These are phyloP conservation scores for Coniochaeta ligniaria DNA, from an alignment of 2,329 filamentous ascomycete genomes.

Conservation along the genomic window DNA sequence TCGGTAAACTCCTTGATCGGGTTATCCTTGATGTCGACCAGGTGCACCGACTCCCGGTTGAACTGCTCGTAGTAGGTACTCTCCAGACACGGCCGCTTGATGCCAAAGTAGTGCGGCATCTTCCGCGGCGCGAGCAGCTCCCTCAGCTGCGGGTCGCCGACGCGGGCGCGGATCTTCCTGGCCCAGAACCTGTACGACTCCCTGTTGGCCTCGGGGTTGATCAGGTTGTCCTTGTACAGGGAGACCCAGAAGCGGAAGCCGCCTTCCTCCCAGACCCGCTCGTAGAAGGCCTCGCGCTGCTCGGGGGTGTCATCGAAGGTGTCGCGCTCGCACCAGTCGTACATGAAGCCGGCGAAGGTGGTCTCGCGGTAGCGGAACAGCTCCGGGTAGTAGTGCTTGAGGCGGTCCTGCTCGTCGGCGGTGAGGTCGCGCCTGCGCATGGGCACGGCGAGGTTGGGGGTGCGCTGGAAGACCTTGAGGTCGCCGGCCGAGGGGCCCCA, in stretches of 20 bases:
- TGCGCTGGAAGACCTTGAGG: conserved; percentile 20
- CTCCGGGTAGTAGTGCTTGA: conserved; percentile 19
- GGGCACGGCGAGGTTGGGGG: conserved; percentile 17
- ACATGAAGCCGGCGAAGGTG: conserved; percentile 20
- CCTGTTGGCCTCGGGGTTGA: conserved; percentile 18
- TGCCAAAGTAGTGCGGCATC: conserved; percentile 28
- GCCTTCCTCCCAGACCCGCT: conserved; percentile 24
- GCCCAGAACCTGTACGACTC: conserved; percentile 20
- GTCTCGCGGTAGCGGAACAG: conserved; percentile 19
- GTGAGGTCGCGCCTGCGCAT: conserved; percentile 18
- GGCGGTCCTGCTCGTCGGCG: conserved; percentile 20
- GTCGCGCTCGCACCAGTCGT: conserved; percentile 17
- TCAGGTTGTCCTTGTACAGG: conserved; percentile 19
- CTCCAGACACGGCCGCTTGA: conserved; percentile 37
- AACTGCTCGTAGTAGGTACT: conserved; percentile 40
- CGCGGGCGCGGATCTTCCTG: conserved; percentile 25
- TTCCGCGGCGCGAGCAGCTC: conserved; percentile 17
- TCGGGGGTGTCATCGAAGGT: conserved; percentile 22
- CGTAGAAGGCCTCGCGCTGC: conserved; percentile 20
- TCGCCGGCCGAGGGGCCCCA: conserved; percentile 23
- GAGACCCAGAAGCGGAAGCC: conserved; percentile 28
- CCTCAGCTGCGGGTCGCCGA: conserved; percentile 25
- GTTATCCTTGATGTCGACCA: conserved; percentile 37
- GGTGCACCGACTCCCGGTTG: conserved; percentile 34
- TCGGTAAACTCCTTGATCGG: conserved; percentile 27